These are phyloP conservation scores for Aspergillus cavernicola DNA, from an alignment of 495 filamentous ascomycete species.

Conservation along the genomic window DNA sequence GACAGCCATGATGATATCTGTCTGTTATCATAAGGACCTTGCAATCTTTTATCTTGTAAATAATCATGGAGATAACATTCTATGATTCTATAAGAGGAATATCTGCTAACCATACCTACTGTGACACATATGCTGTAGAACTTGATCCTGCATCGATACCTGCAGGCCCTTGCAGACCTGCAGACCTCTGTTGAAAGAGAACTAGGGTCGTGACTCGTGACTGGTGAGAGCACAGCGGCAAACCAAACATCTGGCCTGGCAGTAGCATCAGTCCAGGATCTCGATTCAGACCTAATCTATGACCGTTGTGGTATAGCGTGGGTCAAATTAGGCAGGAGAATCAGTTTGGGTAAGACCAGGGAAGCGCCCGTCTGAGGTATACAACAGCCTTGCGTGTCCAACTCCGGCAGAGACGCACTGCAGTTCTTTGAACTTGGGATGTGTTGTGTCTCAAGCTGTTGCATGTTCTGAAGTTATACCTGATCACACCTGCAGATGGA, in stretches of 20 bases:
- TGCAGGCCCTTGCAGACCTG: conserved; percentile 16
- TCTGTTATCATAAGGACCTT: neutral
- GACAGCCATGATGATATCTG: neutral
- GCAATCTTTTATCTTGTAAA: neutral
- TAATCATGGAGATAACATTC: neutral
- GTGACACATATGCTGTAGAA: conserved; percentile 15
- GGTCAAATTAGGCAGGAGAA: conserved; percentile 8
- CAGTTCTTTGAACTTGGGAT: too few relatives aligned
- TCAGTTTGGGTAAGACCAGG: neutral
- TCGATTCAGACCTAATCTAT: too few relatives aligned
- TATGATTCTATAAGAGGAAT: neutral
- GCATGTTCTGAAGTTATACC: too few relatives aligned
- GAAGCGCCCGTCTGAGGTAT: neutral
- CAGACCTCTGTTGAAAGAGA: neutral
- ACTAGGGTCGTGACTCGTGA: conserved; percentile 3
- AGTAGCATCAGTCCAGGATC: neutral
- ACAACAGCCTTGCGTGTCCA: neutral
- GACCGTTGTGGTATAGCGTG: conserved; percentile 2
- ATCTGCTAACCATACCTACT: neutral
- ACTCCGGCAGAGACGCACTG: neutral
- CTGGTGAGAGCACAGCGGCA: conserved; percentile 5
- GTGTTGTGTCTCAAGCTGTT: too few relatives aligned
- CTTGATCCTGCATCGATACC: conserved; percentile 8
- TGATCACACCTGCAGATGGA: neutral
- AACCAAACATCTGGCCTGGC: conserved; percentile 1